Base-by-base conservation (phyloP, 345 rosid species). In the Brassica nigra region DNA sequence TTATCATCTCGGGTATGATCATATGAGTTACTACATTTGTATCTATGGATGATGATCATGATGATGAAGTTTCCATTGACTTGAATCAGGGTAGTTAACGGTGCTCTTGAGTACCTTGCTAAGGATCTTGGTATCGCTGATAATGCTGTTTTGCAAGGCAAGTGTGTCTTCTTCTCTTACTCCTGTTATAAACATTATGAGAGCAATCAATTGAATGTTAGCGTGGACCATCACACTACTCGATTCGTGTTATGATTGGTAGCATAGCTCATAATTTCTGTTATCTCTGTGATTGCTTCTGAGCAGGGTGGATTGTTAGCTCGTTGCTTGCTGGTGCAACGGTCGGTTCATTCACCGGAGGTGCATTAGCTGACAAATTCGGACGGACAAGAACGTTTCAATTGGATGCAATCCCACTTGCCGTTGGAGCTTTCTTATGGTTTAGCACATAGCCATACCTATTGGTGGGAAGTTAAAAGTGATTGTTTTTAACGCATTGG, bases 261-360 rank as follows among this genome's bases (percentile, higher is more conserved):
- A 78, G 68, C 67, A 11, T 55, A 59, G 23, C 49, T 75, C 10
- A 52, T 67, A n/a, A 18, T 18, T n/a, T n/a, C n/a, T n/a, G n/a
- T n/a, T n/a, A n/a, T n/a, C 39, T 63, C 66, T 63, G 59, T 68
- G 29, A 8, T 61, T 66, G 61, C 5, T 61, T 73, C 5, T 84
- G 87, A 72, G 75, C 83, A 95, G 99, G 99, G 80, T 93, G 98
- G 99, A 81, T 93, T 69, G 99, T 95, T 63, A 91, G 99, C 86
- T 85, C 98, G 1, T 87, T 95, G 54, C 99, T 95, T 78, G 99
- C 97, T 63, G 97, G 97, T 86, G 99, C 99, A 30, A 89, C 97
- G 58, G 87, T 90, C 61, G 99, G 99, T 78, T 88, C 99, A 68
- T 95, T 95, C 83, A 91, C 97, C 10, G 98, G 99, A 59, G 99